Evolutionary conservation across 352 stramenopile genomes (phyloP), one percentile per base, ranked within the genome.

Genomic region (Globisporangium lucens): DNA sequence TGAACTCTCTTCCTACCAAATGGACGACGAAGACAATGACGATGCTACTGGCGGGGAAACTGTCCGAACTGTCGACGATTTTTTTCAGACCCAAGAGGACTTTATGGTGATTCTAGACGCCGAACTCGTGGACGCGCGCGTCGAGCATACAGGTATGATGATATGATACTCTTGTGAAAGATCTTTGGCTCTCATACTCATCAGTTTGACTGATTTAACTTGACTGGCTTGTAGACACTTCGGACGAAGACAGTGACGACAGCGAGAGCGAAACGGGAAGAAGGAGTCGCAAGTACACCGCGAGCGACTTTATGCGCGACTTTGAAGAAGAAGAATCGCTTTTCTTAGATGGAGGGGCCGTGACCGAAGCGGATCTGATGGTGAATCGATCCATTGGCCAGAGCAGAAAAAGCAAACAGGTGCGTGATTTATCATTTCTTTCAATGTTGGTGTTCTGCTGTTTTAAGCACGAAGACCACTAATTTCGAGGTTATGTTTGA

Each of bases 241-340:
- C 76, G 17, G 79, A 82, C 4, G 79, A 83, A 60, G 74, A 87
- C 51, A 89, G 78, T 47, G 76, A 87, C 55, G 74, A 84, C 6
- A 84, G 77, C 17, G 72, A 56, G 2, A 68, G 70, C n/a, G 70
- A 73, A 53, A 79, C 69, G 9, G 66, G 66, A 20, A 65, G 78
- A 29, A 73, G 77, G 43, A 87, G 75, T 75, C 77, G 79, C 10
- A 89, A 90, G 65, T 90, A 93, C 74, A 87, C 83, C 15, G 72
- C 81, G 61, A 91, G 76, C 67, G 83, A 91, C 61, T 92, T 91
- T 36, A 90, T 91, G 81, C 80, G 82, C 49, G 85, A 93, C 55
- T 90, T 93, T 65, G 82, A 90, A 61, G 85, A 90, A 57, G 79
- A 93, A 68, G 78, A 91, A 33, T 69, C 69, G 22, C 46, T 82